Percentiles rank a stretch among this genome's conserved stretches.
phyloP scores from a whole-genome alignment of 2,329 filamentous ascomycete species.

The Diaporthe eres region DNA sequence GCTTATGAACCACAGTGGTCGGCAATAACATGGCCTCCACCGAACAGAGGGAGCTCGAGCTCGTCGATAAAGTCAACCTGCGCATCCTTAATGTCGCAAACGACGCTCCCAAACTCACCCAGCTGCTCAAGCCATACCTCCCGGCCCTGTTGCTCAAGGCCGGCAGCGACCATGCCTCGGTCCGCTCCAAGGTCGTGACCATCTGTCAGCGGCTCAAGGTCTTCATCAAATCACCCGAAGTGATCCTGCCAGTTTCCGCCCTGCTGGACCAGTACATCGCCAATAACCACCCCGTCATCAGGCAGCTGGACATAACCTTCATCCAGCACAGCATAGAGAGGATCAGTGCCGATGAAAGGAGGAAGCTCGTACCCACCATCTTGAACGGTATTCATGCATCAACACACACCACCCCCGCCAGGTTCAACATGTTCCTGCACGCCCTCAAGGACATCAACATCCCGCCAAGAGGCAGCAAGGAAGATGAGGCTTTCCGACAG shows the following conservation, averaged over 20 bases:
- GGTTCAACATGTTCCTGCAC: conserved; percentile 88
- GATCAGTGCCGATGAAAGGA: conserved; percentile 70
- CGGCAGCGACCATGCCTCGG: conserved; percentile 82
- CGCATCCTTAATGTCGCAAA: conserved; percentile 84
- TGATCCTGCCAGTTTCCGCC: conserved; percentile 86
- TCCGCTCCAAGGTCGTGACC: conserved; percentile 79
- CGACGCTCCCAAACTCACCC: conserved; percentile 85
- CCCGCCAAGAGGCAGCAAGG: conserved; percentile 82
- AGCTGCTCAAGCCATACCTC: conserved; percentile 83
- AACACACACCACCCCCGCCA: conserved; percentile 65
- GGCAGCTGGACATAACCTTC: conserved; percentile 90
- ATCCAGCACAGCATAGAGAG: conserved; percentile 82
- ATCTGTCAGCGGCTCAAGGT: conserved; percentile 67
- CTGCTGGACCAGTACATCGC: conserved; percentile 93
- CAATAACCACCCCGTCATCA: conserved; percentile 79
- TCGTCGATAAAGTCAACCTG: conserved; percentile 89
- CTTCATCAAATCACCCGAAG: conserved; percentile 67
- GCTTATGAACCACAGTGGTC: neutral
- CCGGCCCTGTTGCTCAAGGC: conserved; percentile 88
- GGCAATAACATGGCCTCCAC: conserved; percentile 48
- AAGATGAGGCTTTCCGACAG: conserved; percentile 78
- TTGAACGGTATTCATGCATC: conserved; percentile 76
- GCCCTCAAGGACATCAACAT: conserved; percentile 79
- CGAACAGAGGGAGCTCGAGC: conserved; percentile 81
- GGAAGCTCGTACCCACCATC: conserved; percentile 79